Base-by-base conservation (phyloP, 176 grass and related monocot genomes). In the Aegilops speltoides region DNA sequence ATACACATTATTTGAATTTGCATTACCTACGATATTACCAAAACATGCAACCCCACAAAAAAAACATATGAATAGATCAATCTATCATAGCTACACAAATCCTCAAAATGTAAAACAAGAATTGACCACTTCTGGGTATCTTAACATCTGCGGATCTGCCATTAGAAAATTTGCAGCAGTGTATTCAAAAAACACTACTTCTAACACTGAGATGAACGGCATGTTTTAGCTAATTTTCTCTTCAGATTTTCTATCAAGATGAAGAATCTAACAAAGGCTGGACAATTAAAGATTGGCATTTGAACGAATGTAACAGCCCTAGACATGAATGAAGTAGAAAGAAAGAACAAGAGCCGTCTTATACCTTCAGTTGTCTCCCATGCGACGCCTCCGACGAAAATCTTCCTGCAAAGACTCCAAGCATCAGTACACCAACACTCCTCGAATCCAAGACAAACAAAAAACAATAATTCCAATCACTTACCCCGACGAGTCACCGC, bases 331-430 rank as follows among this genome's bases (percentile, higher is more conserved):
- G 20, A 80, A 81, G 20, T 26, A 23, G 48, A 19, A 74, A 84
- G 34, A 2, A 3, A 50, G 16, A 43, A 12, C 0, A 57, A 75
- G 11, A 37, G 26, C 3, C 40, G 13, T 67, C 9, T 6, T 76
- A 81, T 32, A 95, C 93, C 93, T 89, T 95, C 93, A n/a, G 81
- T 82, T 2, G 91, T 95, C 61, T 95, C 93, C 93, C 93, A 95
- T 68, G 91, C 88, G 43, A 95, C 93, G 14, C 93, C 93, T 76
- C 93, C 91, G 8, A 95, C 89, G 43, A 95, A 95, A 83, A 95
- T 91, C 91, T 95, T 95, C 79, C 93, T 95, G 89, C 80, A 68
- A 90, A 70, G 83, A n/a, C 19, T 6, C 61, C 4, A 85, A 40
- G 0, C 15, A 60, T 60, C 11, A 87, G 56, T 5, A 22, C 17